Evolutionary conservation across 768 basidiomycete species (phyloP).

Genomic region (Lactarius indigo): DNA sequence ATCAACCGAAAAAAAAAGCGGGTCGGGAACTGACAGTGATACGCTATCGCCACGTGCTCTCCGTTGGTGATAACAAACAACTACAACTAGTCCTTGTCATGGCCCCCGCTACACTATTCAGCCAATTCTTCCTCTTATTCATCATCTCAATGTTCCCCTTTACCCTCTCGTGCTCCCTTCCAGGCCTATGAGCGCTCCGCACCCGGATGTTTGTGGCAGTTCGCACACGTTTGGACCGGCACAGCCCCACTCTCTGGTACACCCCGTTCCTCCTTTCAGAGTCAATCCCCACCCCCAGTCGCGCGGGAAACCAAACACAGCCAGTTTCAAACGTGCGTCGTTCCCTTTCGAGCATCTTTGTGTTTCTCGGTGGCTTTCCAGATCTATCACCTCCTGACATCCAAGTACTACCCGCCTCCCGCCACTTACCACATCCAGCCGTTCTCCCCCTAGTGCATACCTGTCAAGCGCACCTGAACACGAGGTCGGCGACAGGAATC

Average conservation of each 20-base stretch:
- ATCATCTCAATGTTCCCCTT: background rate
- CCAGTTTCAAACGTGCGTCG: conserved; percentile 10
- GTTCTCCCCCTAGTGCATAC: background rate
- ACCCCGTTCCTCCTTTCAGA: background rate
- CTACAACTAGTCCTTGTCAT: background rate
- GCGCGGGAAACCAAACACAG: background rate
- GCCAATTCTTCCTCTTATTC: background rate
- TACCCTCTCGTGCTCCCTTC: background rate
- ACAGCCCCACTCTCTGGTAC: background rate
- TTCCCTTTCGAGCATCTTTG: background rate
- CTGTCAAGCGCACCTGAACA: background rate
- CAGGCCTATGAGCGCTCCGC: background rate
- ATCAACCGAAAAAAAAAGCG: conserved; percentile 8
- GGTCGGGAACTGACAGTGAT: background rate
- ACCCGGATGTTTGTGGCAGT: background rate
- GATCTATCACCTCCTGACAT: conserved; percentile 2
- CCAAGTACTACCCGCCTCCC: background rate
- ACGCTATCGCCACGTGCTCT: conserved; percentile 10
- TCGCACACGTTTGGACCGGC: conserved; percentile 3
- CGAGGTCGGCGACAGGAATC: background rate
- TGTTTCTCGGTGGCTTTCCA: conserved; percentile 8
- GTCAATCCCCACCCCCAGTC: background rate
- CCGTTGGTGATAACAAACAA: background rate
- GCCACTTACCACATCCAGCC: background rate
- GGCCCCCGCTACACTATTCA: background rate